Evolutionary conservation across 495 filamentous ascomycete genomes (phyloP), one percentile per base, ranked within the genome.

Genomic region (Wilcoxina mikolae): DNA sequence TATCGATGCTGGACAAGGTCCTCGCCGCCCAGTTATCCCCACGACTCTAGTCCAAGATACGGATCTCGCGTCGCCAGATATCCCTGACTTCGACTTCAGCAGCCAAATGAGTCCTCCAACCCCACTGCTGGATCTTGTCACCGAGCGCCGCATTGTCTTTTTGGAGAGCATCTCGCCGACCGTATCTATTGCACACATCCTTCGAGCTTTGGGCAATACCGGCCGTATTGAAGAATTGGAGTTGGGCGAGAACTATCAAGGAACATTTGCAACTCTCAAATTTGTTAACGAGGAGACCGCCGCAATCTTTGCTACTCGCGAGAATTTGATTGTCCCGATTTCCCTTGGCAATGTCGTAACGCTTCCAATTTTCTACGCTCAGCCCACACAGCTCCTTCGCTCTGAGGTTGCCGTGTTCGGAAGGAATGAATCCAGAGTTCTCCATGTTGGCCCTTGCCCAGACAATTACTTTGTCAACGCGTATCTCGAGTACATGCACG

Each of bases 161-260:
- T 18, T 46, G 3, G 43, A 18, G 23, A 24, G 23, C 1, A 18
- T 46, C 11, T 11, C 15, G 11, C 3, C 15, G 22, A 20, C 1
- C 2, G 43, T 46, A 1, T 18, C 43, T 7, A 17, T 46, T 20
- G 43, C 11, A 11, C 43, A 46, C 23, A 24, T 46, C n/a, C 23
- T 46, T 20, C 43, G 43, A 24, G 22, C n/a, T 1, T 20, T 46
- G n/a, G 43, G 43, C n/a, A 46, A 46, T 7, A 46, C 43, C 43
- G 43, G 43, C n/a, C 43, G 43, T 20, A 46, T 46, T 24, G 43
- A 46, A 24, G 43, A 46, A 46, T 18, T 39, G 3, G 35, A 39
- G 20, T 39, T 39, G 15, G 35, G 20, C 35, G 35, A 39, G 35
- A 2, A 18, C n/a, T 35, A 35, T 15, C 2, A 24, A 11, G 43